Conservation (phyloP, 2,329 filamentous ascomycete species). For the Claviceps sp. region DNA sequence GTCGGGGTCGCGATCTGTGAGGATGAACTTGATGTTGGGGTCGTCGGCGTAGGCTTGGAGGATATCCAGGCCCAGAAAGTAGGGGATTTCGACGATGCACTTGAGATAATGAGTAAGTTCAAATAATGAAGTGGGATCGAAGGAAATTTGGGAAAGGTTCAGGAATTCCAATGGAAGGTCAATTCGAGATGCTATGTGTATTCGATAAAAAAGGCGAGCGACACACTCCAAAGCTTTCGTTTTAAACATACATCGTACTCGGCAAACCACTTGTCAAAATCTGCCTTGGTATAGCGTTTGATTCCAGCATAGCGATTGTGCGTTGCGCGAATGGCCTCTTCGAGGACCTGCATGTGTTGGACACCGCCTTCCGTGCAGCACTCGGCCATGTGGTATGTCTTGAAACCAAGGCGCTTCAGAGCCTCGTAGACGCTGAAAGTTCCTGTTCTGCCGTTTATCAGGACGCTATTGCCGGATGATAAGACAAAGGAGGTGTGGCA, state of each 20-base stretch:
- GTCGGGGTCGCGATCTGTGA: conserved; percentile 21
- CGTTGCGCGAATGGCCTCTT: conserved; percentile 18
- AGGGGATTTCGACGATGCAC: conserved; percentile 9
- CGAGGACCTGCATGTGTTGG: conserved; percentile 13
- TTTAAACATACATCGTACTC: conserved; percentile 20
- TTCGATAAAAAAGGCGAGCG: background rate
- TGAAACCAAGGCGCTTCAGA: conserved; percentile 21
- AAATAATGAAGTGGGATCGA: too few relatives aligned
- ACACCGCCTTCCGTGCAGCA: conserved; percentile 10
- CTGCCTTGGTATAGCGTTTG: conserved; percentile 8
- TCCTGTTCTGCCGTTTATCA: conserved; percentile 15
- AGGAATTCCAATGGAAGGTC: too few relatives aligned
- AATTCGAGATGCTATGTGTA: too few relatives aligned
- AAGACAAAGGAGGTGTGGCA: background rate
- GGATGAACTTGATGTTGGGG: conserved; percentile 23
- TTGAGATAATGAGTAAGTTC: background rate
- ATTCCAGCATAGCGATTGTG: conserved; percentile 9
- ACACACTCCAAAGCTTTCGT: too few relatives aligned
- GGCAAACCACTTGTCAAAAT: conserved; percentile 28
- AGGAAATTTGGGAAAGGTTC: too few relatives aligned
- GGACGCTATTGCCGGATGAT: background rate
- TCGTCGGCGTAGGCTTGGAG: conserved; percentile 15
- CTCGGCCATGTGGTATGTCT: conserved; percentile 24
- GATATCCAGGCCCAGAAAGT: conserved; percentile 16
- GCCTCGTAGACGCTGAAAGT: conserved; percentile 15